These are phyloP conservation scores for Bolboschoenus planiculmis DNA, from an alignment of 176 grass and related monocot species.

Conservation along the genomic window DNA sequence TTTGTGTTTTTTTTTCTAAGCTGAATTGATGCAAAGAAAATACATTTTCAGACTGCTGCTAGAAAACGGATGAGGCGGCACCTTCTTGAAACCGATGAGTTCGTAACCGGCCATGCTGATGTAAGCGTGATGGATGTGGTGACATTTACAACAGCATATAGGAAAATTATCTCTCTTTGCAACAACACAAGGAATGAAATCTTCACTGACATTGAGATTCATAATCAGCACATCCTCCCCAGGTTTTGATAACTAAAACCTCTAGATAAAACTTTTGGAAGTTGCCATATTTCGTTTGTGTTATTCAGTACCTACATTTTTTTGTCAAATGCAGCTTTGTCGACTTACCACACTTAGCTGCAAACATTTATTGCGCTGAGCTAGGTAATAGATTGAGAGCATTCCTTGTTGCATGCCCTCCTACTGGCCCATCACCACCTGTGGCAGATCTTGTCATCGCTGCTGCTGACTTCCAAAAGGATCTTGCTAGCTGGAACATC, in stretches of 20 bases:
- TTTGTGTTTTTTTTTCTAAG: constrained; percentile 1
- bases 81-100: constrained; percentile 95
- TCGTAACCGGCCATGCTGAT: constrained; percentile 57
- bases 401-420: constrained; percentile 89
- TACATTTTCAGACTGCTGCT: constrained; percentile 59
- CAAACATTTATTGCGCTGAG: constrained; percentile 78
- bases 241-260: constrained; percentile 33
- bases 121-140: constrained; percentile 59
- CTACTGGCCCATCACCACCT: constrained; percentile 70
- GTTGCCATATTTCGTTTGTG: neutral
- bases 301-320: neutral
- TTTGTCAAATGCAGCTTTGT: constrained; percentile 59
- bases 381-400: constrained; percentile 74
- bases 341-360: constrained; percentile 74
- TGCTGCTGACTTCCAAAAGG: constrained; percentile 90
- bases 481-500: constrained; percentile 90
- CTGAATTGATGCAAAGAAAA: constrained; percentile 6
- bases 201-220: constrained; percentile 98
- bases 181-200: constrained; percentile 83
- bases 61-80: constrained; percentile 79
- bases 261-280: constrained; percentile 10
- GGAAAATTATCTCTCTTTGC: constrained; percentile 90
- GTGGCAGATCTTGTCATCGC: constrained; percentile 90
- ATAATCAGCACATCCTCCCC: constrained; percentile 90
- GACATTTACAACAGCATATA: constrained; percentile 65